Evolutionary conservation across 805 yeast species (phyloP), one percentile per base, ranked within the genome.

Genomic region (Ogataea philodendri): DNA sequence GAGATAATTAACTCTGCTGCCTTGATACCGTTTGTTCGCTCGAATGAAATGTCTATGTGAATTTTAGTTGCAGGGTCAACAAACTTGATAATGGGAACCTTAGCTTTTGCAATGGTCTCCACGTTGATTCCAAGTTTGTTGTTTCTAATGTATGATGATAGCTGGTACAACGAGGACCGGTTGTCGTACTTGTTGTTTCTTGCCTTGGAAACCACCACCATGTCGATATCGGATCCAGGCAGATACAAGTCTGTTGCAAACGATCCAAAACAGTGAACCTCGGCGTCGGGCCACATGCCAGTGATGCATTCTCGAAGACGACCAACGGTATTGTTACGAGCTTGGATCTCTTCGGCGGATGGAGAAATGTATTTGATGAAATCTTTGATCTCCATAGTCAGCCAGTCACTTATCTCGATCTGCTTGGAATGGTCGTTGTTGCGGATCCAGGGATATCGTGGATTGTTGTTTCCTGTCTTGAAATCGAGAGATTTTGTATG

Each of bases 221-320:
- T 81, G 60, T 90, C 98, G 20, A 90, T 87, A 67, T 90, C 98
- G 0, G 96, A 86, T 2, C 95, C 95, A 0, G 97, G 97, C 11
- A 90, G 67, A 54, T 88, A 90, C 42, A 90, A 65, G 54, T 89
- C 96, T 0, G 97, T 89, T 0, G 97, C 96, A 58, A 76, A 84
- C 0, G 97, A 89, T 0, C 98, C 98, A 66, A 93, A 90, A 6
- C 89, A 95, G 44, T 81, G 81, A 4, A 84, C 75, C 38, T 81
- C 83, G 10, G 90, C 78, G 43, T 77, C 84, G 1, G 79, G 78
- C 96, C 97, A 90, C 35, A 81, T 63, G 2, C 60, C 55, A 5
- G 66, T 60, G 1, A 76, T 67, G 33, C 75, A 69, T 5, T 59
- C 54, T 44, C 81, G 76, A 20, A 93, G 62, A 34, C 74, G 69